Base-by-base conservation (phyloP, 177 flowering plant species). In the Vitis hybrid region DNA sequence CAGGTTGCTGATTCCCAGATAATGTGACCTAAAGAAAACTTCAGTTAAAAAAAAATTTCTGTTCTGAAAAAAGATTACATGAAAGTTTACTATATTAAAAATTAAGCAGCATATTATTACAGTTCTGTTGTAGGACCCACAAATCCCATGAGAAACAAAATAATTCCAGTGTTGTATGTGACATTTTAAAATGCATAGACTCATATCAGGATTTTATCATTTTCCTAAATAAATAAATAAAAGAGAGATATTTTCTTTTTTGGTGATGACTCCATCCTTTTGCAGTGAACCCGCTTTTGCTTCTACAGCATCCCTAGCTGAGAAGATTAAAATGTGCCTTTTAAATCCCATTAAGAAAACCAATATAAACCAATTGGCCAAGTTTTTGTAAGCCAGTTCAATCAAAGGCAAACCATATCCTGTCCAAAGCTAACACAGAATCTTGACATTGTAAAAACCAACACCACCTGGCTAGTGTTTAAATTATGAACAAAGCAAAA, bases 1-100 rank as follows among this genome's bases (percentile, higher is more conserved):
- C 71, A 56, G 98, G 98, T 75, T 92, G 97, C 77, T 94, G 98
- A 71, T 94, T 94, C 55, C 98, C 98, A 67, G 98, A 88, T 46
- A 92, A 84, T 30, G 98, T 92, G 56, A 85, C 98, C 98, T 94
- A 69, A 27, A 62, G 27, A 63, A 27, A 46, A 63, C 4, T 13
- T 7, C 9, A 57, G 17, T 48, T 20, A 20, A 60, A 56, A 63
- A 69, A 27, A 14, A 10, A 48, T 12, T 14, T 62, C 9, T 35
- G 1, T 35, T 35, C 46, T 35, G 9, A 35, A 35, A 35, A 35
- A 35, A 35, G 46, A 35, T 35, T 35, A 35, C 46, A 35, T 35
- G 46, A 35, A 4, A 35, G 1, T 35, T 35, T 35, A 35, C 46
- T 35, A 5, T 35, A 35, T 5, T 35, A 7, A 35, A 27, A 35